Evolutionary conservation across 202 grass and related monocot species (phyloP), one percentile per base, ranked within the genome.

Genomic region (Panicum virgatum): DNA sequence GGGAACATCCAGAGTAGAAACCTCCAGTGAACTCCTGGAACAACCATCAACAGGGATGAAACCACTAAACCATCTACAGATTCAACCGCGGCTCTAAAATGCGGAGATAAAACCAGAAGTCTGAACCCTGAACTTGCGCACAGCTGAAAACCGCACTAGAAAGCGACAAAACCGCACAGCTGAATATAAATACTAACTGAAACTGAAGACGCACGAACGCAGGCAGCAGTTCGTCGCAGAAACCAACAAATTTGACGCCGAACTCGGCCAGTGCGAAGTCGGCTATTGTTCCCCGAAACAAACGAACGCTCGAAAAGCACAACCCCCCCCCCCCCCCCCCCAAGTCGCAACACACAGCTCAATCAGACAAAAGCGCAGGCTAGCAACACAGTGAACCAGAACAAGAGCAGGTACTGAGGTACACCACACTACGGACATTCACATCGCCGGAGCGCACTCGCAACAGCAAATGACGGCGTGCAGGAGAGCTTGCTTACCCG

Each of bases 401-500:
- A 16, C 42, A 3, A 47, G 22, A 18, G 11, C 22, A 18, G 66
- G n/a, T n/a, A n/a, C n/a, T n/a, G n/a, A n/a, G n/a, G 29, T 5
- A 69, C 2, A 43, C 66, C 12, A 27, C 42, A 18, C 42, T 70
- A 0, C 43, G 15, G 25, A 12, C 25, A 30, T 19, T n/a, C 7
- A 19, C 43, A 27, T 29, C 67, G 23, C 44, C 68, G 44, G 67
- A 30, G 12, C 25, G 25, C 67, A 25, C 1, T 16, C 12, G 43
- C 42, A 18, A 11, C 44, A 19, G 19, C 68, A 30, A 27, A 30
- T 9, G 44, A 20, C 26, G 26, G 15, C 13, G 12, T 12, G 12
- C 8, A 0, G n/a, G 25, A 36, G 26, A 54, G 65, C 89, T 78
- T 44, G 60, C 89, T 80, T 39, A 98, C 96, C 84, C 96, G 51